Conservation (phyloP, 805 yeast species). For the Ogataea philodendri region DNA sequence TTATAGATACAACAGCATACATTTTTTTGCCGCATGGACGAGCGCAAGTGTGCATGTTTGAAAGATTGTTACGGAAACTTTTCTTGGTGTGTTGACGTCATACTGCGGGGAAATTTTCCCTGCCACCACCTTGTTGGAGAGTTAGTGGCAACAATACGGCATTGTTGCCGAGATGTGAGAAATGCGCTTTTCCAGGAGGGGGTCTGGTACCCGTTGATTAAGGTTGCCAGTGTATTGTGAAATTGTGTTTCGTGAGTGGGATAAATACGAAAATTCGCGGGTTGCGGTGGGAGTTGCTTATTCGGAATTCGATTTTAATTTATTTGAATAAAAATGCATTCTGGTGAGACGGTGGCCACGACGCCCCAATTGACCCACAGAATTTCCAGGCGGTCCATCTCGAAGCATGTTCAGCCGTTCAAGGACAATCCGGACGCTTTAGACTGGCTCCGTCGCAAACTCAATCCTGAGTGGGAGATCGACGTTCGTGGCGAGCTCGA, state of each 20-base stretch:
- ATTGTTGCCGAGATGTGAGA: conserved; percentile 1
- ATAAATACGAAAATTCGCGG: too few relatives aligned
- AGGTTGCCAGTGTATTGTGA: neutral
- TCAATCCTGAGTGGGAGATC: conserved; percentile 33
- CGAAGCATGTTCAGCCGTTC: conserved; percentile 25
- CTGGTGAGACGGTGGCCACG: conserved; percentile 8
- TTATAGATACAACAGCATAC: conserved; percentile 12
- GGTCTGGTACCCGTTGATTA: too few relatives aligned
- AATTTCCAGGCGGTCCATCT: conserved; percentile 31
- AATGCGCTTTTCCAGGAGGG: too few relatives aligned
- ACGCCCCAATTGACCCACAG: conserved; percentile 21
- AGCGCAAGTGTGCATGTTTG: conserved; percentile 11
- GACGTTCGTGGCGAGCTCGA: conserved; percentile 24
- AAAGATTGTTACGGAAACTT: neutral
- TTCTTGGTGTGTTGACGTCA: conserved; percentile 14
- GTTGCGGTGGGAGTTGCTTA: too few relatives aligned
- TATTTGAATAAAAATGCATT: conserved; percentile 3
- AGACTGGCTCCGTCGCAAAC: conserved; percentile 16
- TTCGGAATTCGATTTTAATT: too few relatives aligned
- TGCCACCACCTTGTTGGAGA: neutral
- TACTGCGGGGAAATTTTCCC: conserved; percentile 6
- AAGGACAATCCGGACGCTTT: conserved; percentile 11
- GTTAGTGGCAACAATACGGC: neutral
- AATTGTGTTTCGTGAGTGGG: too few relatives aligned
- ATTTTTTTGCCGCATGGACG: conserved; percentile 7